Conservation (phyloP, 257 asterid genomes). For the Cordia subcordata region DNA sequence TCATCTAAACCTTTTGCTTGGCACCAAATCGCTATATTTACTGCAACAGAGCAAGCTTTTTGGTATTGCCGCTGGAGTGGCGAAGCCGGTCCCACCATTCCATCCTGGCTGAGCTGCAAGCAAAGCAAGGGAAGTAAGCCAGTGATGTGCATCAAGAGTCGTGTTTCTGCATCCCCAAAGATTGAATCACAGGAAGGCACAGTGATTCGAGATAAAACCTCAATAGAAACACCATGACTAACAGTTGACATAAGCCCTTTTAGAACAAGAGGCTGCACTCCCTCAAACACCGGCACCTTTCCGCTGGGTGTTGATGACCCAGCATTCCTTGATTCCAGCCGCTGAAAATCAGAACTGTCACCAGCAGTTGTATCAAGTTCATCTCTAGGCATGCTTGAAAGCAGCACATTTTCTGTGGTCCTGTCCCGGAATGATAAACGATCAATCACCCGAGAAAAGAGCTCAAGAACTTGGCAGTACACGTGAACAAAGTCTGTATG, state of each 20-base stretch:
- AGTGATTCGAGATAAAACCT: conserved; percentile 89
- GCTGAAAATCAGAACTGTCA: conserved; percentile 67
- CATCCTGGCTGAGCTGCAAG: conserved; percentile 84
- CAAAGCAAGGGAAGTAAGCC: conserved; percentile 99
- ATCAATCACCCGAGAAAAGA: conserved; percentile 82
- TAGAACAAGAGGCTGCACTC: conserved; percentile 94
- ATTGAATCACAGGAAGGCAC: conserved; percentile 95
- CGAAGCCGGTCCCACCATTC: conserved; percentile 45
- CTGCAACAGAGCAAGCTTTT: conserved; percentile 83
- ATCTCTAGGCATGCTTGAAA: conserved; percentile 96
- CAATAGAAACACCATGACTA: conserved; percentile 81
- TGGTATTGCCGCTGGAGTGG: conserved; percentile 64
- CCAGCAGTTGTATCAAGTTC: conserved; percentile 55
- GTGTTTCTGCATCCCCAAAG: conserved; percentile 87
- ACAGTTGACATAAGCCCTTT: conserved; percentile 90
- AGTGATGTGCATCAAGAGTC: conserved; percentile 91
- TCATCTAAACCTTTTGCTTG: conserved; percentile 79
- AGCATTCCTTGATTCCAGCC: conserved; percentile 50
- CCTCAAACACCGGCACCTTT: conserved; percentile 83
- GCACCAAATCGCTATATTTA: conserved; percentile 84
- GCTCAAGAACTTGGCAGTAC: conserved; percentile 97
- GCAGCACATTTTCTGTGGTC: conserved; percentile 96
- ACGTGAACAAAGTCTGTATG: conserved; percentile 97
- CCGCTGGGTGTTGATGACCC: conserved; percentile 46
- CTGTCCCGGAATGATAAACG: conserved; percentile 93